Evolutionary conservation across 139 green algal genomes (phyloP), one percentile per base, ranked within the genome.

Genomic region (Mesotaenium endlicherianum): DNA sequence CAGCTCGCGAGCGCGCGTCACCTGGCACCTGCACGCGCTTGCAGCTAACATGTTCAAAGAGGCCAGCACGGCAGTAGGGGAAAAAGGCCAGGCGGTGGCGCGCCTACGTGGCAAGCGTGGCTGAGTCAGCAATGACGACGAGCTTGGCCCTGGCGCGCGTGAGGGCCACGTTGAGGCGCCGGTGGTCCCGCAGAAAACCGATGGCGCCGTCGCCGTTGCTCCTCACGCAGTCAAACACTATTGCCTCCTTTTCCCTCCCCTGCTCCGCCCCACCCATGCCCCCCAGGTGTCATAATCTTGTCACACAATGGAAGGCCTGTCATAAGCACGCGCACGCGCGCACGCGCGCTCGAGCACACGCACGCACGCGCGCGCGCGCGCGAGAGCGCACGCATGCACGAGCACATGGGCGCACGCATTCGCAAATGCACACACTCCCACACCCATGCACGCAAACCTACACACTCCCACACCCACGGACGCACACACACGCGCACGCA

Each of bases 121-220:
- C 30, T 26, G 71, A 83, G 45, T 85, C 58, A 44, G 87, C 88
- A 2, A 91, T 43, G n/a, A 91, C 42, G 44, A 91, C 64, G 47
- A 91, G 81, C 50, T 89, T 89, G 49, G 16, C 30, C 14, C 77
- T 44, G 0, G 88, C 86, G 11, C 88, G 50, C 16, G 86, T 91
- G 17, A 91, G 43, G 4, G 88, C 88, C 3, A 91, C 88, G 45
- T 91, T 91, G 16, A 90, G 14, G 17, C 88, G 75, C 45, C 88
- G 55, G 2, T 67, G 41, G 34, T 91, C 86, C 6, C 72, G 36
- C 36, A 91, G 38, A 2, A 91, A 87, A 3, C 81, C 81, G 5
- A 87, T 36, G n/a, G 17, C 17, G 31, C 72, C 71, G 30, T 53
- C 40, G 8, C 3, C 34, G 17, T 87, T 87, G 81, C 71, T 84